Base-by-base conservation (phyloP, 257 asterid genomes). In the Solanum habrochaites region DNA sequence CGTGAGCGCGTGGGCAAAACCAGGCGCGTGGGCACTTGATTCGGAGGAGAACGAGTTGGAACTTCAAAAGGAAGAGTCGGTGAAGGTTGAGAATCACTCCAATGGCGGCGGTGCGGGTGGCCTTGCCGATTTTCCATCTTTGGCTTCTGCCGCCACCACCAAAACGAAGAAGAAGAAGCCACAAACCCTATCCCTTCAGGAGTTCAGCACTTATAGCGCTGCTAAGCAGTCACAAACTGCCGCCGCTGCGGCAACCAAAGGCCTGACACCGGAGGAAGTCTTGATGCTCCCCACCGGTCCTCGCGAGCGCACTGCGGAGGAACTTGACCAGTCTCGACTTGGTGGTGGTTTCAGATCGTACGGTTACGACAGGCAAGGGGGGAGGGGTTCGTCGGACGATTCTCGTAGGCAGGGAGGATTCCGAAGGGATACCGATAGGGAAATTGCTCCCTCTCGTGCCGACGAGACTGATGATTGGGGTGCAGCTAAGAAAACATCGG, bases 11-110 rank as follows among this genome's bases (percentile, higher is more conserved):
- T 97, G 98, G 98, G 74, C 88, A 2, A 97, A 97, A 85, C 98
- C 99, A 88, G 98, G 98, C 89, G 98, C 98, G 6, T 96, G 99
- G 99, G 98, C 98, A 14, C 85, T 94, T 8, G 99, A 95, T 87
- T 91, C 98, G 42, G 98, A 96, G 88, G 95, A 96, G 67, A 89
- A 94, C 88, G 99, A 96, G 87, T 87, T 91, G 43, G 98, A 93
- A 89, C 96, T 94, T 47, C 92, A 86, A 52, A 88, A 88, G 60
- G 90, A 92, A 25, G 95, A 92, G 8, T 39, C 42, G 40, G 52
- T 70, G 12, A 82, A 73, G 77, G 83, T 45, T 9, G 90, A 86
- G 81, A 89, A 89, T 56, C 86, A 86, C 52, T 77, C 93, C 2
- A 85, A 87, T 62, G 88, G 87, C 72, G 88, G 37, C 85, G 62